Evolutionary conservation across 331 rosid species (phyloP).

Genomic region (Quercus lobata): DNA sequence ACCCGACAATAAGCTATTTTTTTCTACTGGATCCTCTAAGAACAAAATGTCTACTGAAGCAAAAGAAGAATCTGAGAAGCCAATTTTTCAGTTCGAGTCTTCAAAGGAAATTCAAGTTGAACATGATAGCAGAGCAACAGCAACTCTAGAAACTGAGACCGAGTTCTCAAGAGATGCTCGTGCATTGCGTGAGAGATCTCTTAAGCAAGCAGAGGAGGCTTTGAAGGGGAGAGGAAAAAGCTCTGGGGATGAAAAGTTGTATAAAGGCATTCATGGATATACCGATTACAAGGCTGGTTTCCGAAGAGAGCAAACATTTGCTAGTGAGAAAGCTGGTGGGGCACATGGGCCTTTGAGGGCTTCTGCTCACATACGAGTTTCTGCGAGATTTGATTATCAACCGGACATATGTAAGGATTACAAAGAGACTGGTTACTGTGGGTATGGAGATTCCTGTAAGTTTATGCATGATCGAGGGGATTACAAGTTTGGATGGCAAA

Average conservation of each 20-base stretch:
- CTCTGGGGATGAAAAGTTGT: conserved; percentile 49
- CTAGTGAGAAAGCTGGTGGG: conserved; percentile 90
- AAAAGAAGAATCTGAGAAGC: conserved; percentile 32
- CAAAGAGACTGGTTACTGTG: conserved; percentile 93
- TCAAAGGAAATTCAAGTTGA: conserved; percentile 82
- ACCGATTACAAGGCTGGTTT: conserved; percentile 81
- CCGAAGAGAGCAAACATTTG: conserved; percentile 77
- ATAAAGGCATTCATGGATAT: conserved; percentile 73
- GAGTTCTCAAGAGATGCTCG: conserved; percentile 75
- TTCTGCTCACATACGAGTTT: conserved; percentile 85
- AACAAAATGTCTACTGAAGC: conserved; percentile 32
- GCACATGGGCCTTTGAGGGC: conserved; percentile 94
- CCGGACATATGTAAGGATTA: conserved; percentile 94
- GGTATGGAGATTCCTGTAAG: conserved; percentile 84
- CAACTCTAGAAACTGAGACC: conserved; percentile 81
- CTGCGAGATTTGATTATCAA: conserved; percentile 88
- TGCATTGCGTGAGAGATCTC: conserved; percentile 79
- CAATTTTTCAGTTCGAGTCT: conserved; percentile 68
- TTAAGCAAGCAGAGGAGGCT: conserved; percentile 63
- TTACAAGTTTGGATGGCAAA: conserved; percentile 90
- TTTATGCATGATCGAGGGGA: conserved; percentile 96
- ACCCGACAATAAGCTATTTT: conserved; percentile 58
- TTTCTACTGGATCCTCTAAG: conserved; percentile 58
- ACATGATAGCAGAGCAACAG: conserved; percentile 80
- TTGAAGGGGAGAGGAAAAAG: conserved; percentile 46